phyloP scores from a whole-genome alignment of 2,329 filamentous ascomycete genomes.

The Fusarium ramigenum region DNA sequence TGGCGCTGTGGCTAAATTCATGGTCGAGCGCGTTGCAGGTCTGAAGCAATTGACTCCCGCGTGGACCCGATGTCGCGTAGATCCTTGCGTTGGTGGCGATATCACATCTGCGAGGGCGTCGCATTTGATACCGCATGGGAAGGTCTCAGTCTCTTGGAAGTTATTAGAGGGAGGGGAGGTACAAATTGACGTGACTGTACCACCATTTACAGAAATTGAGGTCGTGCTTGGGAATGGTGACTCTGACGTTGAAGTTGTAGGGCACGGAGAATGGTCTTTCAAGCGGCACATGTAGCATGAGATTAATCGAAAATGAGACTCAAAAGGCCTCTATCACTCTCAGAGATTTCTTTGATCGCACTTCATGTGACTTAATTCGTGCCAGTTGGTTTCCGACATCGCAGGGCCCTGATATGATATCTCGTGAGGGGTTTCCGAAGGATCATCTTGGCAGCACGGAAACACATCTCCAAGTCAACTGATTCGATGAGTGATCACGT shows the following conservation, averaged over 20 bases:
- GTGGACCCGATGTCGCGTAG: not conserved
- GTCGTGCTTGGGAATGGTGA: rapidly evolving
- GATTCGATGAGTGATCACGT: not conserved
- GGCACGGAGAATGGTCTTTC: not conserved
- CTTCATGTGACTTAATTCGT: rapidly evolving
- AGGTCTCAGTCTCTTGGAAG: not conserved
- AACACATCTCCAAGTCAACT: not conserved
- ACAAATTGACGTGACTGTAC: not conserved
- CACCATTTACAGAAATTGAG: not conserved
- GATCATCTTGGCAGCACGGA: not conserved
- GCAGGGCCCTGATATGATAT: rapidly evolving
- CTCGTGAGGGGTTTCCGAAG: not conserved
- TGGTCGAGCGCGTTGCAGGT: not conserved
- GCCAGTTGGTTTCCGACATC: rapidly evolving
- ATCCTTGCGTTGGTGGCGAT: not conserved
- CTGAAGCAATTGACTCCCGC: not conserved
- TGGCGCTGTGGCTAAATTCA: not conserved
- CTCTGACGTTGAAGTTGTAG: not conserved
- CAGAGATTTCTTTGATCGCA: rapidly evolving
- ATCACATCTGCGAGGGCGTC: not conserved
- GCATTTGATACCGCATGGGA: not conserved
- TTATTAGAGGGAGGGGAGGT: not conserved
- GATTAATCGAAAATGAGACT: rapidly evolving
- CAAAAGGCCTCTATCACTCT: rapidly evolving
- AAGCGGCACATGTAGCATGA: not conserved